These are phyloP conservation scores for Bonnemaisonia californica DNA, from an alignment of 31 red algal genomes.

Conservation along the genomic window DNA sequence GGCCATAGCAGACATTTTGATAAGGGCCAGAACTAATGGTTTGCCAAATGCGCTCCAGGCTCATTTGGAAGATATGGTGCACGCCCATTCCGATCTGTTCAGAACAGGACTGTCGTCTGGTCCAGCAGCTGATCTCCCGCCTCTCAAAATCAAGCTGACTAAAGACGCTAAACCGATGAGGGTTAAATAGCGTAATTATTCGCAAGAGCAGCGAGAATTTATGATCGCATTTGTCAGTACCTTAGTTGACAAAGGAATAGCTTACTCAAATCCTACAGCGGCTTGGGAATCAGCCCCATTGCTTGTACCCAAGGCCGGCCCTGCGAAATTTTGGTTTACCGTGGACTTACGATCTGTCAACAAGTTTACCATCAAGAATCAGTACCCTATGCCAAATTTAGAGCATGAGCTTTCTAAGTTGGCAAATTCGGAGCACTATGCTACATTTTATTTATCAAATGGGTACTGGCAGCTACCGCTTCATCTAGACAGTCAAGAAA, in stretches of 20 bases:
- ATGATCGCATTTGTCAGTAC: neutral
- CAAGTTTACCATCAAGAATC: neutral
- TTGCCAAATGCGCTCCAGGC: neutral
- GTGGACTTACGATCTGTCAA: neutral
- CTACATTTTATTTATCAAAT: slow-evolving; percentile 18
- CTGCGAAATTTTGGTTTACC: slow-evolving; percentile 1
- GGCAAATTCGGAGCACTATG: neutral
- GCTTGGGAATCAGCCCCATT: neutral
- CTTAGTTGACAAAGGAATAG: slow-evolving; percentile 9
- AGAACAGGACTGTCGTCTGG: neutral
- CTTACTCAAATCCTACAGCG: neutral
- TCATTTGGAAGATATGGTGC: neutral
- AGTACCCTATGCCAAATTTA: neutral
- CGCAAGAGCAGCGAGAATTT: slow-evolving; percentile 10
- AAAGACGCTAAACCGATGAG: neutral
- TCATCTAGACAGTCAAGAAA: slow-evolving; percentile 24
- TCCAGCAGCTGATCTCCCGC: neutral
- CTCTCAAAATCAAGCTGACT: neutral
- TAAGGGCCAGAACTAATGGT: neutral
- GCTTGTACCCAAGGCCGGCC: slow-evolving; percentile 10
- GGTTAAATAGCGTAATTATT: slow-evolving; percentile 12
- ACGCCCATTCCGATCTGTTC: slow-evolving; percentile 14
- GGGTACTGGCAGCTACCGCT: slow-evolving; percentile 27
- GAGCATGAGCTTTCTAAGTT: neutral
- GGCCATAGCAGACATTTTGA: neutral